These are phyloP conservation scores for Camellia granthamiana DNA, from an alignment of 148 eudicot genomes.

Conservation along the genomic window DNA sequence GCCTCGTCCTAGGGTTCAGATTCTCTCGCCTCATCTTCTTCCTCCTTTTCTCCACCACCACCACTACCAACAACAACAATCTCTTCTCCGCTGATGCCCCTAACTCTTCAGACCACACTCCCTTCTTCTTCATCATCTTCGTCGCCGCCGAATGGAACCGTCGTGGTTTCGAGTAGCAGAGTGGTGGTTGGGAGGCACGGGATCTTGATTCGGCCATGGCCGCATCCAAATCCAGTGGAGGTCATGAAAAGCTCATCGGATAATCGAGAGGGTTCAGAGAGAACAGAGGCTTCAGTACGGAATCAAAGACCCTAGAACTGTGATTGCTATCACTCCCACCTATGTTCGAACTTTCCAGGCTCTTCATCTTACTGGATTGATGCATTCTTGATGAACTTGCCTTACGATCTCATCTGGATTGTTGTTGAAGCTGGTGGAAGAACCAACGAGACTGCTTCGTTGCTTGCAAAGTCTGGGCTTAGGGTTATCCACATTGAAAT, in stretches of 20 bases:
- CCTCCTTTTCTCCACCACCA: conserved; percentile 52
- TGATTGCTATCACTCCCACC: conserved; percentile 84
- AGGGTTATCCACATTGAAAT: conserved; percentile 65
- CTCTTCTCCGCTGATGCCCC: conserved; percentile 13
- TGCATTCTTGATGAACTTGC: conserved; percentile 91
- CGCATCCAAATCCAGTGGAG: conserved; percentile 88
- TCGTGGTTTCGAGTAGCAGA: conserved; percentile 32
- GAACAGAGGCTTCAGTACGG: conserved; percentile 91
- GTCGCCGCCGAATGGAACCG: conserved; percentile 26
- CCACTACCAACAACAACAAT: conserved; percentile 17
- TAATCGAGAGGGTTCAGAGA: conserved; percentile 75
- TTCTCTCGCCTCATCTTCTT: conserved; percentile 78
- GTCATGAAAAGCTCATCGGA: conserved; percentile 80
- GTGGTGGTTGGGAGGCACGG: conserved; percentile 95
- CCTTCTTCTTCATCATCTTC: neutral
- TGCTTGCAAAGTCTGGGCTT: conserved; percentile 57
- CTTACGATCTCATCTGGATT: conserved; percentile 75
- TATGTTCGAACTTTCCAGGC: conserved; percentile 89
- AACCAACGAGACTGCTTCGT: conserved; percentile 65
- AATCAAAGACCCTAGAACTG: conserved; percentile 57
- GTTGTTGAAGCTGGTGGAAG: conserved; percentile 89
- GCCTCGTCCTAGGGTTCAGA: conserved; percentile 76
- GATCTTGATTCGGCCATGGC: conserved; percentile 91
- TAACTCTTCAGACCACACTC: conserved; percentile 16
- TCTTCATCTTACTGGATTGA: conserved; percentile 77